Evolutionary conservation across 192 early-diverging fungal genomes (phyloP), one percentile per base, ranked within the genome.

Genomic region (Coemansia sp.): DNA sequence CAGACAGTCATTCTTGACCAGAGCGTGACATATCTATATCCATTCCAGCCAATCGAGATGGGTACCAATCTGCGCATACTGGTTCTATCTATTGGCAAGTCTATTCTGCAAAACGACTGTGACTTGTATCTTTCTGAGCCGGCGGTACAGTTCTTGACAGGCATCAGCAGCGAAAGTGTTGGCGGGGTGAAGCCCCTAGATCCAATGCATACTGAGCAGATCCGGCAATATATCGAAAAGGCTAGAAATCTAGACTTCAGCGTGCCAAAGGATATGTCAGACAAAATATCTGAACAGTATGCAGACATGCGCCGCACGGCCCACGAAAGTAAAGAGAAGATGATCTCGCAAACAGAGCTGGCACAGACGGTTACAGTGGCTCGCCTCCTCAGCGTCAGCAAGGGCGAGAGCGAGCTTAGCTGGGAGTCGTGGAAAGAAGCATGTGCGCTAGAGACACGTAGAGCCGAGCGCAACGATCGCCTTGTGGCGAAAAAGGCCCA

Each of bases 21-120:
- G 52, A 78, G 77, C 6, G 76, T 91, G 6, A 69, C 59, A 11
- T 91, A 90, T 46, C 65, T 66, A n/a, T 91, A 86, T 49, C 90
- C 90, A 4, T 91, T 66, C 75, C 84, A 83, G 54, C 71, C 80
- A 37, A 84, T 88, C 51, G 83, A 89, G n/a, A 82, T 90, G 61
- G 77, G 83, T 12, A 85, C 83, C 11, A 87, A 85, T 59, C 58
- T 88, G 60, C 79, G 84, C 25, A 42, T 87, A 2, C 67, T 91
- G 22, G 75, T 86, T 14, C 59, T 91, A 14, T 90, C 88, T 13
- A 56, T 66, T 17, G 85, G 83, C 15, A 91, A 87, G 54, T 87
- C 88, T 30, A 73, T 91, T 43, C 61, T 91, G 21, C 86, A 84
- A 24, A 56, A 63, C 56, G 86, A 87, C 57, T 81, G 81, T 62